A percentile compares a stretch with the other conserved stretches of the same genome.
phyloP scores from a whole-genome alignment of 1,284 basidiomycete genomes.

The Phellopilus nigrolimitatus region DNA sequence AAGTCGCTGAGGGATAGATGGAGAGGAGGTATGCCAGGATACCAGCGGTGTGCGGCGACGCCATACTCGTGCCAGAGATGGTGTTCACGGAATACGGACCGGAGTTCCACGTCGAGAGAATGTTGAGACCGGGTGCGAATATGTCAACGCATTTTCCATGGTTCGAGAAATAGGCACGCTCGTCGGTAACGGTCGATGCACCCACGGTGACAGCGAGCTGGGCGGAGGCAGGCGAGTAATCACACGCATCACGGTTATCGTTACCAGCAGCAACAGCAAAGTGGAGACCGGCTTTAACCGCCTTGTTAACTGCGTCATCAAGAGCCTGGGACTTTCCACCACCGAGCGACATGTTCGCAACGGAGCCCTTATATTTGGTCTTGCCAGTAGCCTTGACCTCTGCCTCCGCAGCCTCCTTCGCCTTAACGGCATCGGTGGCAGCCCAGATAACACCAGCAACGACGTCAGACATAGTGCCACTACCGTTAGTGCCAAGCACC shows the following conservation, averaged over 20 bases:
- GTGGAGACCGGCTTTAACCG: slow-evolving; percentile 83
- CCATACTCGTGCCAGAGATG: slow-evolving; percentile 73
- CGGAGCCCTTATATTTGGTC: slow-evolving; percentile 87
- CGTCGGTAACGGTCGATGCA: slow-evolving; percentile 76
- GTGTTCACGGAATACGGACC: slow-evolving; percentile 56
- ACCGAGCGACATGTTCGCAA: slow-evolving; percentile 97
- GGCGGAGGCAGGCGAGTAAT: slow-evolving; percentile 76
- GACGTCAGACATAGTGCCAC: slow-evolving; percentile 95
- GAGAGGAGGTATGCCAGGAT: slow-evolving; percentile 83
- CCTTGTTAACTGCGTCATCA: slow-evolving; percentile 82
- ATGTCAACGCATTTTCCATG: slow-evolving; percentile 76
- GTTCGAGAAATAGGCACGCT: slow-evolving; percentile 88
- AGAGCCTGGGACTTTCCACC: slow-evolving; percentile 90
- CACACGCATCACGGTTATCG: slow-evolving; percentile 71
- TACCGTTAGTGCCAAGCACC: slow-evolving; percentile 91
- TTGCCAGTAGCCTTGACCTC: slow-evolving; percentile 63
- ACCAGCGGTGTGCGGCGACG: slow-evolving; percentile 66
- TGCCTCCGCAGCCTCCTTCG: slow-evolving; percentile 43
- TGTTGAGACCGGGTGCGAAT: slow-evolving; percentile 80
- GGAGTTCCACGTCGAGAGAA: slow-evolving; percentile 73
- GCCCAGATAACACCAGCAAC: slow-evolving; percentile 87
- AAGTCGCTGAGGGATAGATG: slow-evolving; percentile 61
- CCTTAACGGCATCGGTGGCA: slow-evolving; percentile 49
- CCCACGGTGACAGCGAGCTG: slow-evolving; percentile 82
- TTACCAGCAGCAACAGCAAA: slow-evolving; percentile 94